Conservation (phyloP, 495 filamentous ascomycete species). For the Lasiosphaeris hirsuta region DNA sequence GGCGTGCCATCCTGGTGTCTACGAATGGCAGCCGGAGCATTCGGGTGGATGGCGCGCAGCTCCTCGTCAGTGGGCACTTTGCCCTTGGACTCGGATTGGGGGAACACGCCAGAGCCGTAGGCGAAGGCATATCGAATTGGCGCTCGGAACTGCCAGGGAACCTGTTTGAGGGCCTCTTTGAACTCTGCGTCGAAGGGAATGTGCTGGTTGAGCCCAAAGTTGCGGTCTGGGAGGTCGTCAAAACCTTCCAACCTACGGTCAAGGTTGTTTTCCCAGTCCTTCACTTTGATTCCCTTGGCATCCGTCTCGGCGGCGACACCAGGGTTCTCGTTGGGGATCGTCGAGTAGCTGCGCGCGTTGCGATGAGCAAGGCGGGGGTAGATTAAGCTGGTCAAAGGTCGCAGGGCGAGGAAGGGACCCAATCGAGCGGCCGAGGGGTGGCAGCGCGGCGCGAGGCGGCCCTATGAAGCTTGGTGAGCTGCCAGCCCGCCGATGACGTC, state of each 20-base stretch:
- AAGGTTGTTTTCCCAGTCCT: constrained; percentile 76
- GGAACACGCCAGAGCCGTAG: constrained; percentile 94
- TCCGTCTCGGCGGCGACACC: constrained; percentile 14
- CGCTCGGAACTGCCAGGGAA: constrained; percentile 89
- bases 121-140: constrained; percentile 95
- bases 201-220: constrained; percentile 93
- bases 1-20: constrained; percentile 79
- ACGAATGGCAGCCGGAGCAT: constrained; percentile 70
- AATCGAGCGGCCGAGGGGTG: constrained; percentile 3
- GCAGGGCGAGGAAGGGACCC: constrained; percentile 5
- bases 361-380: background rate
- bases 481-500: constrained; percentile 18
- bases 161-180: constrained; percentile 81
- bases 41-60: constrained; percentile 64
- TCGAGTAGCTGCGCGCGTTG: constrained; percentile 20
- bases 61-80: constrained; percentile 48
- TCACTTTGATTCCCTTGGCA: constrained; percentile 26
- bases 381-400: background rate
- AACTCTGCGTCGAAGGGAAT: constrained; percentile 92
- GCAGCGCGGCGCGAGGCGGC: constrained; percentile 22
- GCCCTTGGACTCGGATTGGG: constrained; percentile 58
- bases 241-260: constrained; percentile 73
- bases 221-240: constrained; percentile 78
- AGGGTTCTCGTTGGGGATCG: constrained; percentile 9
- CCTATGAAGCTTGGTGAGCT: constrained; percentile 21